Evolutionary conservation across 495 filamentous ascomycete genomes (phyloP).

Genomic region (Talaromyces borbonicus): DNA sequence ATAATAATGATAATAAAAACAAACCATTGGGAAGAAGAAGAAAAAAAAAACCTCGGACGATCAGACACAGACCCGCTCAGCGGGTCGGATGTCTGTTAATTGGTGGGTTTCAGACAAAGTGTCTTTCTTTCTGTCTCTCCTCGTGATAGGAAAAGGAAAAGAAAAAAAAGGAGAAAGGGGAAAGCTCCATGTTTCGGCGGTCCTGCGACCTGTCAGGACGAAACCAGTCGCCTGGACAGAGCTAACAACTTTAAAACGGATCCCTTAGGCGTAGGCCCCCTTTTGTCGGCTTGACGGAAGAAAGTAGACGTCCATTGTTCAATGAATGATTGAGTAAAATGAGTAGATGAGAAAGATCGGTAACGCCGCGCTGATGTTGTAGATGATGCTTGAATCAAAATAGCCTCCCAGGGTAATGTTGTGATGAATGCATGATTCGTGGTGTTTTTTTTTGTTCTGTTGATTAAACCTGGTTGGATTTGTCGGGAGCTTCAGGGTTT

Average conservation of each 20-base stretch:
- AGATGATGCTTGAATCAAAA: slow-evolving; percentile 4
- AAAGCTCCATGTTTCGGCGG: not conserved
- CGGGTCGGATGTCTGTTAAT: not conserved
- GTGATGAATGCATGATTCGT: not conserved
- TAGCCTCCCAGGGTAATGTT: slow-evolving; percentile 7
- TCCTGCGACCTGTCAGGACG: not conserved
- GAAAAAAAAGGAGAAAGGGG: not conserved
- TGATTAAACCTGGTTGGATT: slow-evolving; percentile 5
- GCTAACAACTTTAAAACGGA: not conserved
- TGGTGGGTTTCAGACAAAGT: slow-evolving; percentile 1
- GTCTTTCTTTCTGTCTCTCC: not conserved
- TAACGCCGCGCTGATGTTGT: slow-evolving; percentile 8
- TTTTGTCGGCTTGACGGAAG: slow-evolving; percentile 2
- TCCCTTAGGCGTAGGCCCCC: not conserved
- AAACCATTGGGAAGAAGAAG: not conserved
- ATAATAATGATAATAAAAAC: not conserved
- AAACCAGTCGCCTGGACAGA: slow-evolving; percentile 4
- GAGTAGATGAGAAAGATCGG: not conserved
- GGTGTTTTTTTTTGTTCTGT: not conserved
- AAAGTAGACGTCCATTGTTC: not conserved
- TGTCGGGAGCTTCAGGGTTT: slow-evolving; percentile 1
- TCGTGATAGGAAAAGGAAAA: not conserved
- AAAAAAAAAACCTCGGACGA: not conserved
- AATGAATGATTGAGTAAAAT: not conserved
- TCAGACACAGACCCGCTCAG: not conserved